Evolutionary conservation across 495 filamentous ascomycete genomes (phyloP), one percentile per base, ranked within the genome.

Genomic region (Penicillium mononematosum): DNA sequence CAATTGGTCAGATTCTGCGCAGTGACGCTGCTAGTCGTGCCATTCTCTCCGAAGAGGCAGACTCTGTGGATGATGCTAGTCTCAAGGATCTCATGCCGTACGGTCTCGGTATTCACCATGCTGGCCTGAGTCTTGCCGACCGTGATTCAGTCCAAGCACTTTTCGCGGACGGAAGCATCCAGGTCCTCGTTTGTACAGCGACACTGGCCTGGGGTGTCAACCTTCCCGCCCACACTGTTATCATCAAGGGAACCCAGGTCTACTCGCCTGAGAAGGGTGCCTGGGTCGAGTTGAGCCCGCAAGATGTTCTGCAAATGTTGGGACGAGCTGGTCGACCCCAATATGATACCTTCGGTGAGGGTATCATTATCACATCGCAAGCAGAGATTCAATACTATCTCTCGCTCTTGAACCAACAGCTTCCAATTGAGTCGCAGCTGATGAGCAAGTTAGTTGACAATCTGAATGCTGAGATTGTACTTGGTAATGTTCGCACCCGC

Each of bases 151-250:
- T 98, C 5, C 93, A 98, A 66, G 92, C 94, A 61, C 85, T 98
- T 38, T 99, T 99, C 67, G 83, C 87, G 24, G 90, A 91, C 63
- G 92, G 92, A 49, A 83, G 86, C 19, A 88, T 98, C 42, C 95
- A 97, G 67, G 95, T 99, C 5, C 85, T 99, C 41, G 92, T 98
- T 5, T 97, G 91, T 77, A 99, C 94, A 2, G 93, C 94, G 41
- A 99, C 94, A 0, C 79, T 99, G 43, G 94, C 94, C 10, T 99
- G 94, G 94, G 94, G 94, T 84, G 93, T 99, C 61, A 99, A 99
- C 75, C 83, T 99, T 70, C 94, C 94, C 1, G 94, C 94, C 9
- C 93, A 95, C 12, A 96, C 94, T 3, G 94, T 99, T 24, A 82
- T 99, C 51, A 99, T 99, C 77, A 98, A 98, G 71, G 94, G 94